phyloP scores from a whole-genome alignment of 2,329 filamentous ascomycete genomes.

The Paramyrothecium sp. region DNA sequence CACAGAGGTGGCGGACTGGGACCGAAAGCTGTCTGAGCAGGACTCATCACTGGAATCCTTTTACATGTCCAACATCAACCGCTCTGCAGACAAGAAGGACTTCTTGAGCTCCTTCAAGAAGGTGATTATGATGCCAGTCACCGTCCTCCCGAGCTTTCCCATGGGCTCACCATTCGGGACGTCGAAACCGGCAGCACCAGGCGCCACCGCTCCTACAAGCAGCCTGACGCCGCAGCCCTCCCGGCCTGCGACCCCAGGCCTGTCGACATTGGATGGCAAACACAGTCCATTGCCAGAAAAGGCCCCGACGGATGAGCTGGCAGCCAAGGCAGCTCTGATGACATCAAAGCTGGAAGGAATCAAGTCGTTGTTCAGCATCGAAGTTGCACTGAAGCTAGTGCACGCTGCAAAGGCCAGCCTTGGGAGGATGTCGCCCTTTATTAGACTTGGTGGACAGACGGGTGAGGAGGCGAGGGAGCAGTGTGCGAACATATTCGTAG shows the following conservation, averaged over 20 bases:
- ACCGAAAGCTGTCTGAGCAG: constrained; percentile 86
- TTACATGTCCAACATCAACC: constrained; percentile 92
- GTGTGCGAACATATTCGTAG: constrained; percentile 86
- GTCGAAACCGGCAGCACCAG: constrained; percentile 30
- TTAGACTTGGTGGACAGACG: constrained; percentile 73
- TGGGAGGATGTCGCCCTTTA: constrained; percentile 81
- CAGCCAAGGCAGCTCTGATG: constrained; percentile 97
- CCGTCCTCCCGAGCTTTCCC: constrained; percentile 72
- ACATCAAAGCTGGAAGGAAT: constrained; percentile 92
- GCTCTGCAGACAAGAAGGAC: constrained; percentile 93
- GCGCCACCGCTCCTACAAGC: constrained; percentile 5
- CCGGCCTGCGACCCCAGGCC: constrained; percentile 18
- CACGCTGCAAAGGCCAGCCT: constrained; percentile 86
- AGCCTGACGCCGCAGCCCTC: background rate
- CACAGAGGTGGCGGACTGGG: constrained; percentile 78
- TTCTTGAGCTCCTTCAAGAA: constrained; percentile 97
- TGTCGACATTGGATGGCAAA: constrained; percentile 31
- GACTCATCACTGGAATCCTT: constrained; percentile 89
- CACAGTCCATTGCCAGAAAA: constrained; percentile 51
- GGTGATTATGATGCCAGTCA: constrained; percentile 98
- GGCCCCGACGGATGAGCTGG: constrained; percentile 84
- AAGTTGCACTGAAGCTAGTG: constrained; percentile 86
- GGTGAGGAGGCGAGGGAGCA: constrained; percentile 84
- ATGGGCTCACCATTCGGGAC: constrained; percentile 57
- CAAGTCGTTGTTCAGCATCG: constrained; percentile 91